Evolutionary conservation across 306 rosid genomes (phyloP).

Genomic region (Citrullus mucosospermus): DNA sequence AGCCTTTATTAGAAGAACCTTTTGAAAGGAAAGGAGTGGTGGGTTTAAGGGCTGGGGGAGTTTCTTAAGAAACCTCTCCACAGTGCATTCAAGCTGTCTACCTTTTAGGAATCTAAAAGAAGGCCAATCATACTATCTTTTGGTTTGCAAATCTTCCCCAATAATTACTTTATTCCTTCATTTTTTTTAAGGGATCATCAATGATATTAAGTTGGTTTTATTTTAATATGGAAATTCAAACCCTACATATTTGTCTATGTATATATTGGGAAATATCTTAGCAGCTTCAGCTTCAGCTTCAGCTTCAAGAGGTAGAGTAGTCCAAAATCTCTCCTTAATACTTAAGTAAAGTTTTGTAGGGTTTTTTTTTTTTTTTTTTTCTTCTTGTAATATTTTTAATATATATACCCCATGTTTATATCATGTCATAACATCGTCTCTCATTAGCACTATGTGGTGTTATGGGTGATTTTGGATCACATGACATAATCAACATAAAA

Average conservation of each 20-base stretch:
- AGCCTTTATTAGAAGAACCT: neutral
- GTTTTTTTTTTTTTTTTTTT: too few relatives aligned
- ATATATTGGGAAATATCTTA: too few relatives aligned
- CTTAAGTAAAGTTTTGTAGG: neutral
- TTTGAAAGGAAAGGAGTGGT: neutral
- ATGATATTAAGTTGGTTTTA: neutral
- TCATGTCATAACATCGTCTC: too few relatives aligned
- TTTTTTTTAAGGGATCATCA: neutral
- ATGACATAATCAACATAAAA: too few relatives aligned
- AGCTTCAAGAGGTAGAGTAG: too few relatives aligned
- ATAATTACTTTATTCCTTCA: neutral
- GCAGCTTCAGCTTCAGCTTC: too few relatives aligned
- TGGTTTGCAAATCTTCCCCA: neutral
- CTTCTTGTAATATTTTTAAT: too few relatives aligned
- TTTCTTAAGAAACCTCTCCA: neutral
- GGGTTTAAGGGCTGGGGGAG: conserved; percentile 2
- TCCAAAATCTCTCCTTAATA: neutral
- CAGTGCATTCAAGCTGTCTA: conserved; percentile 11
- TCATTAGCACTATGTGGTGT: too few relatives aligned
- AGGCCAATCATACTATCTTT: neutral
- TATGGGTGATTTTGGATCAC: too few relatives aligned
- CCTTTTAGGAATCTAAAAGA: neutral
- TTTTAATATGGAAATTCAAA: too few relatives aligned
- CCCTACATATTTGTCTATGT: too few relatives aligned
- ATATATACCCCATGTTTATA: too few relatives aligned